phyloP scores from a whole-genome alignment of 768 basidiomycete species.

The Termitomyces heimii region DNA sequence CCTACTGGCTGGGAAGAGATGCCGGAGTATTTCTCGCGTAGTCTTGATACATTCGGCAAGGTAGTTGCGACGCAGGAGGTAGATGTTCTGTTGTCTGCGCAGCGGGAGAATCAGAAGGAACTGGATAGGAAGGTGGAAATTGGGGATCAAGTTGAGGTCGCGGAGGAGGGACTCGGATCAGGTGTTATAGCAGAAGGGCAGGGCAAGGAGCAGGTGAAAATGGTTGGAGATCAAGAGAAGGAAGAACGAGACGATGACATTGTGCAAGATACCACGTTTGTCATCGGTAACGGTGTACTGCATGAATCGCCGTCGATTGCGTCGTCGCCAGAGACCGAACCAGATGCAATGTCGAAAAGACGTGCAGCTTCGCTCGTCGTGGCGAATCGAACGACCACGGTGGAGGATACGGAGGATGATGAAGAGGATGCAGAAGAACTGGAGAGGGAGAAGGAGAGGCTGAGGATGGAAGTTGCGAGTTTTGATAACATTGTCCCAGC shows the following conservation, averaged over 20 bases:
- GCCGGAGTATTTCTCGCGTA: constrained; percentile 3
- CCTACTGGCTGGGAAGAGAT: neutral
- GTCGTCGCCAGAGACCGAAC: constrained; percentile 16
- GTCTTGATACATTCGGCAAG: neutral
- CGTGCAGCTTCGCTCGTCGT: constrained; percentile 13
- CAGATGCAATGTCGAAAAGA: constrained; percentile 9
- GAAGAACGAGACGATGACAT: neutral
- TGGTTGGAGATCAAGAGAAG: neutral
- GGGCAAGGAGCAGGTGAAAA: neutral
- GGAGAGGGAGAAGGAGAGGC: constrained; percentile 1
- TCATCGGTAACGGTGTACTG: neutral
- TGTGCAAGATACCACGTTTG: neutral
- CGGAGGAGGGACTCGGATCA: neutral
- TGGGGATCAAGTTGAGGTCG: neutral
- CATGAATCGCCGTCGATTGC: constrained; percentile 14
- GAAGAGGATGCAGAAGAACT: neutral
- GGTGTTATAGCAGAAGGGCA: neutral
- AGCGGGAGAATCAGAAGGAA: neutral
- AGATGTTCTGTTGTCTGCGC: neutral
- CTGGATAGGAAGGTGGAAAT: neutral
- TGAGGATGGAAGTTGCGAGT: neutral
- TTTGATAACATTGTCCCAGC: neutral
- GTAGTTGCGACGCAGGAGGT: neutral
- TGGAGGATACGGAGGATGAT: neutral
- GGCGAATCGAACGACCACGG: constrained; percentile 20